These are phyloP conservation scores for Fraxinus nigra DNA, from an alignment of 305 asterid genomes.

Conservation along the genomic window DNA sequence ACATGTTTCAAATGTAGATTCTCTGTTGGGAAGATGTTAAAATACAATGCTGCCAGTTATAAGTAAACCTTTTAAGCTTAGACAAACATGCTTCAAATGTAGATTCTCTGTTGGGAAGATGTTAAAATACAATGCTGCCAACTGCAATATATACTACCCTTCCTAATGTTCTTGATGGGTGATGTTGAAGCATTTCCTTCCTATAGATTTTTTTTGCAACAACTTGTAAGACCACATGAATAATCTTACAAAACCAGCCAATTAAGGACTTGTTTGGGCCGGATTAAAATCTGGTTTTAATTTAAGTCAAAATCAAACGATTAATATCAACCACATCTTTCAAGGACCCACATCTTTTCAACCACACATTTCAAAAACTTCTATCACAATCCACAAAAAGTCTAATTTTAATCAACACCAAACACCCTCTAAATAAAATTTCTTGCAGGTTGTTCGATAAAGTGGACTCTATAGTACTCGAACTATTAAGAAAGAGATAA, in stretches of 20 bases:
- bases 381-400: too few species aligned
- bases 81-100: background rate
- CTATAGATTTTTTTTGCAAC: background rate
- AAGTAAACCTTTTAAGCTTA: background rate
- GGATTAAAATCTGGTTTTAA: too few species aligned
- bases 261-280: too few species aligned
- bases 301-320: too few species aligned
- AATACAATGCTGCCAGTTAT: background rate
- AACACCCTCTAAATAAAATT: background rate
- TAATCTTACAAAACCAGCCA: background rate
- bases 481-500: background rate
- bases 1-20: background rate
- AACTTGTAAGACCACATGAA: background rate
- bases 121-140: background rate
- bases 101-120: background rate
- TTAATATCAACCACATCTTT: too few species aligned
- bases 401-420: too few species aligned
- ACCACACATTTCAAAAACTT: too few species aligned
- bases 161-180: background rate
- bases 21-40: background rate
- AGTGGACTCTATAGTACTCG: background rate
- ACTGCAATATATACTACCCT: background rate
- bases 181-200: background rate
- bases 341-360: too few species aligned
- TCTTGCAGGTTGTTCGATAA: background rate